phyloP scores from a whole-genome alignment of 1,139 yeast species.

The Blastobotrys apis region DNA sequence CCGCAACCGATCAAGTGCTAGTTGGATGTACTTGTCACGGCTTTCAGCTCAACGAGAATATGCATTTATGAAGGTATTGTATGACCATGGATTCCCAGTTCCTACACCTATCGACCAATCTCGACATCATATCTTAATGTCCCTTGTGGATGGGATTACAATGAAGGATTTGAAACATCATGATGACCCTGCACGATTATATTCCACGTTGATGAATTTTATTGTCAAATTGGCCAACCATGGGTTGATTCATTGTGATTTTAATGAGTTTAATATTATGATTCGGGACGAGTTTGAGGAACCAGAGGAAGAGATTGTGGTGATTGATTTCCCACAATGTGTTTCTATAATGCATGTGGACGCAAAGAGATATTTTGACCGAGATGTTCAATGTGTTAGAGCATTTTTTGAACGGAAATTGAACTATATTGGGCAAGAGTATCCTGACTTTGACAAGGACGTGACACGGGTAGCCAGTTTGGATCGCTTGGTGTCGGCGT shows the following conservation, averaged over 20 bases:
- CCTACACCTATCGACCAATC: conserved; percentile 88
- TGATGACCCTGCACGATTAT: conserved; percentile 61
- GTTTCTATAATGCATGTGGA: conserved; percentile 86
- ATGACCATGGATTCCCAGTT: conserved; percentile 73
- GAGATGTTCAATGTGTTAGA: conserved; percentile 89
- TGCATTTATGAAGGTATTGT: conserved; percentile 74
- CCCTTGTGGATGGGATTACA: conserved; percentile 79
- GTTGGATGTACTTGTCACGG: conserved; percentile 90
- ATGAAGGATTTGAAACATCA: conserved; percentile 79
- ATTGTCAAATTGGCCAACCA: conserved; percentile 77
- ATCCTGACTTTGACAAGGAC: conserved; percentile 77
- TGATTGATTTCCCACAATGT: conserved; percentile 98
- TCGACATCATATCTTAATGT: conserved; percentile 91
- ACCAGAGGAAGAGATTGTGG: conserved; percentile 60
- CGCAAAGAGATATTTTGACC: conserved; percentile 78
- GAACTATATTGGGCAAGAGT: conserved; percentile 71
- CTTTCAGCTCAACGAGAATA: conserved; percentile 91
- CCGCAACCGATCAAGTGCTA: conserved; percentile 58
- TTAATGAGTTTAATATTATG: conserved; percentile 92
- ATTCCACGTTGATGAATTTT: conserved; percentile 81
- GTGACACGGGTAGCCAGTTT: conserved; percentile 61
- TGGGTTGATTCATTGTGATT: conserved; percentile 96
- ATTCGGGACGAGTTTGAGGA: conserved; percentile 63
- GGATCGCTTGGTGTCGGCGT: conserved; percentile 83
- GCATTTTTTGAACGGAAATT: conserved; percentile 77